Evolutionary conservation across 1,139 yeast genomes (phyloP), one percentile per base, ranked within the genome.

Genomic region (Saccharomycopsis hybrid): DNA sequence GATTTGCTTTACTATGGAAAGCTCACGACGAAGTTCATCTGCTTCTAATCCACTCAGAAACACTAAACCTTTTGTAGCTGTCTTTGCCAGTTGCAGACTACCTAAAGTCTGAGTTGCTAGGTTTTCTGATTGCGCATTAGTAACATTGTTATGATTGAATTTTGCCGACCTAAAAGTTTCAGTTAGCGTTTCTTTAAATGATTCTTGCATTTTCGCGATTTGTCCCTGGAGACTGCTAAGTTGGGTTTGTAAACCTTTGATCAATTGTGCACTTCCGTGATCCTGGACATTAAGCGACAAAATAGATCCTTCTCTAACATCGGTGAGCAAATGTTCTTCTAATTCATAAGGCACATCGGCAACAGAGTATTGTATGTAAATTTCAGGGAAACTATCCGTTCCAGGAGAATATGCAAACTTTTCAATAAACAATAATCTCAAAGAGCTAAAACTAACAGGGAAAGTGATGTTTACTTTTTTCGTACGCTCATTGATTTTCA

Each of bases 321-420:
- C 92, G 0, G 64, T 67, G 29, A 88, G 63, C 35, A 74, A 66
- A 35, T 35, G 72, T 48, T 89, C 94, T 55, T 90, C 97, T 28
- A 92, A 68, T 63, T 90, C 97, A 60, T 87, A 90, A 1, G 83
- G 72, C 1, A 88, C 73, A 0, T 77, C 77, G 30, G 76, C 71
- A 2, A 67, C 64, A 0, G 78, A 75, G 56, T 87, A 95, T 57
- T 76, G 80, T 5, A 89, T 72, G 59, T 86, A 85, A 35, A 92
- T 78, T n/a, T 80, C 85, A 0, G 98, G 97, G 58, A 88, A 88
- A 2, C 76, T 64, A 1, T 79, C 72, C 2, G 78, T 69, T 0
- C 87, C 84, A 0, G 95, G 94, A 0, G 92, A 76, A 60, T 84
- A 87, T 1, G 94, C 88, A 67, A 89, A 90, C 60, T 81, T 86